Evolutionary conservation across 108 stramenopile genomes (phyloP).

Genomic region (Bacterosira constricta): DNA sequence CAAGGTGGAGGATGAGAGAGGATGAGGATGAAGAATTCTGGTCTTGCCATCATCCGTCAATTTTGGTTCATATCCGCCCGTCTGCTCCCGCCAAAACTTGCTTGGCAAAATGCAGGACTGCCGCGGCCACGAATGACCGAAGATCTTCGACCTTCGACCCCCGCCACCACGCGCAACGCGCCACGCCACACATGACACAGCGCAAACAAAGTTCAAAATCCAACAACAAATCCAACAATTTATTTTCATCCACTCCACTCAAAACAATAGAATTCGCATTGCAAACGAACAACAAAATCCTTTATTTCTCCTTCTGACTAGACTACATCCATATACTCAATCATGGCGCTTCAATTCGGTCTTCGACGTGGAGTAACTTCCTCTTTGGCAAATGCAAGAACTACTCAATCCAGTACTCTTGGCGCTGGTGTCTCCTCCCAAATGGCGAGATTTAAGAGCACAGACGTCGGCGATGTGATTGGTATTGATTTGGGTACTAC

Average conservation of each 20-base stretch:
- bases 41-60: background rate
- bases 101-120: conserved; percentile 27
- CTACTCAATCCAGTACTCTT: conserved; percentile 15
- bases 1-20: too few relatives aligned
- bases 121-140: too few relatives aligned
- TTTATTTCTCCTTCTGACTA: background rate
- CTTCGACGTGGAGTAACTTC: conserved; percentile 31
- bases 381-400: background rate
- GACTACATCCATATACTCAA: too few relatives aligned
- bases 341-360: conserved; percentile 48
- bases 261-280: background rate
- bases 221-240: background rate
- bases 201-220: background rate
- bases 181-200: too few relatives aligned
- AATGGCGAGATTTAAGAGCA: conserved; percentile 52
- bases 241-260: conserved; percentile 1
- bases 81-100: too few relatives aligned
- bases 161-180: background rate
- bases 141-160: background rate
- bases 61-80: background rate
- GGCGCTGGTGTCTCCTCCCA: conserved; percentile 11
- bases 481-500: conserved; percentile 99
- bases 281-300: background rate
- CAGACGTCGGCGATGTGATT: conserved; percentile 94
- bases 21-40: conserved; percentile 33